Percentiles rank a stretch among this genome's conserved stretches.
These are phyloP conservation scores for Micromonas commoda DNA, from an alignment of 139 green algal genomes.

Conservation along the genomic window DNA sequence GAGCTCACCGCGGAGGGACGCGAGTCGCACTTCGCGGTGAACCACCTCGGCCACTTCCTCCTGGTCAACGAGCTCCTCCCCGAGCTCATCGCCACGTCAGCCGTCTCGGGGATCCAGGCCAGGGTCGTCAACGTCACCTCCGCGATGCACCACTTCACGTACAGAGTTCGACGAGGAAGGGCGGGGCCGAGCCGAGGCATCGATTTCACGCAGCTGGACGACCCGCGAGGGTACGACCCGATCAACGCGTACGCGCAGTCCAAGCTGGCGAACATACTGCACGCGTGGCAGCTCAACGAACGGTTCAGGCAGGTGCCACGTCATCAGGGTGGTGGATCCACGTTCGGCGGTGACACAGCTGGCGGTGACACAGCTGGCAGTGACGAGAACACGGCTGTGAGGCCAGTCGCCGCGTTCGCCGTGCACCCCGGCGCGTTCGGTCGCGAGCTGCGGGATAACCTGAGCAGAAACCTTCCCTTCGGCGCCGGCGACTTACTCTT, in stretches of 20 bases:
- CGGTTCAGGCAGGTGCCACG: neutral
- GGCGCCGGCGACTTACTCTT: neutral
- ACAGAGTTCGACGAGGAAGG: slow-evolving; percentile 13
- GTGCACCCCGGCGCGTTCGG: neutral
- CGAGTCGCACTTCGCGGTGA: slow-evolving; percentile 51
- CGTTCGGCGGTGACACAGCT: neutral
- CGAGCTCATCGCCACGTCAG: slow-evolving; percentile 19
- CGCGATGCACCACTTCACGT: slow-evolving; percentile 35
- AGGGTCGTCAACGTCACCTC: slow-evolving; percentile 34
- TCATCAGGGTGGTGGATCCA: neutral
- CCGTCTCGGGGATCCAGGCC: slow-evolving; percentile 10
- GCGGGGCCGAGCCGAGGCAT: slow-evolving; percentile 16
- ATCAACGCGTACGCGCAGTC: slow-evolving; percentile 43
- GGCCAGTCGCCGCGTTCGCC: neutral
- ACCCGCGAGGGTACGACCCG: slow-evolving; percentile 20
- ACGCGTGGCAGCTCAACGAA: slow-evolving; percentile 27
- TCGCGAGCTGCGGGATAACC: neutral
- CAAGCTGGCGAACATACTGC: slow-evolving; percentile 53
- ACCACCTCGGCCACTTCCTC: slow-evolving; percentile 45
- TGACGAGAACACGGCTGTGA: too few relatives aligned
- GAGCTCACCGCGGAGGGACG: slow-evolving; percentile 26
- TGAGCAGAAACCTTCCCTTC: neutral
- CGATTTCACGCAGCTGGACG: slow-evolving; percentile 12
- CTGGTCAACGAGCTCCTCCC: slow-evolving; percentile 27
- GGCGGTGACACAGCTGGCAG: neutral